Percentiles rank a stretch among this genome's conserved stretches.
Conservation (phyloP, 2,329 filamentous ascomycete genomes). For the Cercospora sojina region DNA sequence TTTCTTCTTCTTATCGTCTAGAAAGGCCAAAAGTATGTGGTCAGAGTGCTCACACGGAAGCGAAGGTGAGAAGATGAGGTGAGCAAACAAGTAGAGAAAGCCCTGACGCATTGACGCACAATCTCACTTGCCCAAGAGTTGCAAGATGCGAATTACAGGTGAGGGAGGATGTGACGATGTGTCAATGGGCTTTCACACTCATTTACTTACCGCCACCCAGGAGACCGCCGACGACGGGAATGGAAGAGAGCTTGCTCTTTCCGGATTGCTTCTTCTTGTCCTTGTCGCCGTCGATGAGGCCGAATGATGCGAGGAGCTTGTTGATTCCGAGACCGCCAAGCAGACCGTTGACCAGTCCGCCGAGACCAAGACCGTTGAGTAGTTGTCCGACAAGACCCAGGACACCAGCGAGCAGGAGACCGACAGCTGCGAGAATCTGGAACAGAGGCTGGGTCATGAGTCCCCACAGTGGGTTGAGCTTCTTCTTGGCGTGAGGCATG, state of each 20-base stretch:
- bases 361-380: slow-evolving; percentile 77
- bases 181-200: slow-evolving; percentile 4
- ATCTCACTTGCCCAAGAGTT: not conserved
- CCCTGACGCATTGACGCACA: slow-evolving; percentile 18
- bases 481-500: slow-evolving; percentile 93
- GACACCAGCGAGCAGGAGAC: slow-evolving; percentile 77
- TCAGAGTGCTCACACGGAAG: slow-evolving; percentile 13
- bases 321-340: slow-evolving; percentile 74
- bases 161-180: slow-evolving; percentile 7
- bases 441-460: slow-evolving; percentile 80
- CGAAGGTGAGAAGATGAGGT: not conserved
- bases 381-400: slow-evolving; percentile 79
- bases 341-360: slow-evolving; percentile 74
- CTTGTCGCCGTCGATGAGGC: slow-evolving; percentile 55
- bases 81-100: slow-evolving; percentile 11
- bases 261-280: slow-evolving; percentile 45
- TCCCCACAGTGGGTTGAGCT: slow-evolving; percentile 86
- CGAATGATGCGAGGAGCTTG: slow-evolving; percentile 72
- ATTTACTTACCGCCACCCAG: slow-evolving; percentile 46
- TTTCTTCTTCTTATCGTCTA: slow-evolving; percentile 12
- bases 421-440: slow-evolving; percentile 89
- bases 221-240: slow-evolving; percentile 51
- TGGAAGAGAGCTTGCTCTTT: slow-evolving; percentile 35
- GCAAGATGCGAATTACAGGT: slow-evolving; percentile 19
- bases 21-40: slow-evolving; percentile 1